phyloP scores from a whole-genome alignment of 2,329 filamentous ascomycete species.

The Cladophialophora psammophila region DNA sequence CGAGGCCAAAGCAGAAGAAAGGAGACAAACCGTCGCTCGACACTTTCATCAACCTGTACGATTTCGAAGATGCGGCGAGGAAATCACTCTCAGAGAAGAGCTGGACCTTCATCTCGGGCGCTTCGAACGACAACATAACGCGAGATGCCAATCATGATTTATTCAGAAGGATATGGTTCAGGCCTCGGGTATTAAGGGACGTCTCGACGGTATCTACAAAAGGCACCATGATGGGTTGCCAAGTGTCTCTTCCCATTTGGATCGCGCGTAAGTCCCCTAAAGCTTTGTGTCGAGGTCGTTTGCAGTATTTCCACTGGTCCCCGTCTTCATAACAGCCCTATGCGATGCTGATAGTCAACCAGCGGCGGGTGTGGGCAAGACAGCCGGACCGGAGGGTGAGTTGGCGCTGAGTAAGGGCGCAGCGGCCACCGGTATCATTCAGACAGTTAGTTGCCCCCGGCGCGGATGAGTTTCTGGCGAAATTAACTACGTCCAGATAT shows the following conservation, averaged over 20 bases:
- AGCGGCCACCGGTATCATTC: constrained; percentile 30
- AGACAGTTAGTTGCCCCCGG: constrained; percentile 61
- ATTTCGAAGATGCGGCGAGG: constrained; percentile 36
- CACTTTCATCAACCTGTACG: constrained; percentile 34
- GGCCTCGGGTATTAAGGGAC: constrained; percentile 54
- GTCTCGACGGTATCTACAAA: constrained; percentile 49
- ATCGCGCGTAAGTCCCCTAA: constrained; percentile 24
- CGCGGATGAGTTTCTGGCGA: background rate
- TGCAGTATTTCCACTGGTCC: background rate
- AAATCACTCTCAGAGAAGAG: constrained; percentile 39
- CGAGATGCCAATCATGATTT: constrained; percentile 37
- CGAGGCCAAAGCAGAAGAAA: constrained; percentile 5
- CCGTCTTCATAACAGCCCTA: background rate
- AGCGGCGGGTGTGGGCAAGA: constrained; percentile 47
- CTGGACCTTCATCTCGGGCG: constrained; percentile 42
- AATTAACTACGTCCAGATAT: constrained; percentile 17
- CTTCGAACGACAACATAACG: constrained; percentile 38
- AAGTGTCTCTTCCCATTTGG: constrained; percentile 36
- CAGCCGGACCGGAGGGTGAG: constrained; percentile 55
- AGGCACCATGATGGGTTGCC: constrained; percentile 42
- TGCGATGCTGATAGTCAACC: background rate
- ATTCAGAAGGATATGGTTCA: constrained; percentile 55
- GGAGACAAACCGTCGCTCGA: constrained; percentile 38
- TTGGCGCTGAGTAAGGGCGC: constrained; percentile 48
- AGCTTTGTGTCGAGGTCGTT: background rate